These are phyloP conservation scores for Streptanthus diversifolius DNA, from an alignment of 345 rosid genomes.

Conservation along the genomic window DNA sequence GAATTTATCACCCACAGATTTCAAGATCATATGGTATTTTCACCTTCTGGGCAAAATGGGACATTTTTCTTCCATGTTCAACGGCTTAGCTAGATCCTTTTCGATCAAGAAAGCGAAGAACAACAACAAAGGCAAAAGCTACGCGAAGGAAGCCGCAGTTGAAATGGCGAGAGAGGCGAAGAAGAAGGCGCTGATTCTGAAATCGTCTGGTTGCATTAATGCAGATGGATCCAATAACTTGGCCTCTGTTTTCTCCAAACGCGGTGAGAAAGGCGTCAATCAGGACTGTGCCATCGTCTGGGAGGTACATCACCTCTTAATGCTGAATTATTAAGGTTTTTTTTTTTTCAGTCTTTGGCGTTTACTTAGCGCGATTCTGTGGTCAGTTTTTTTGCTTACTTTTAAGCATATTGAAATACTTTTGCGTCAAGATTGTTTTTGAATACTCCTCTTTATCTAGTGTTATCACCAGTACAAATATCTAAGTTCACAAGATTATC, in stretches of 20 bases:
- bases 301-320: conserved; percentile 55
- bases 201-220: conserved; percentile 66
- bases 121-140: conserved; percentile 39
- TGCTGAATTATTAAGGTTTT: background rate
- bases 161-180: conserved; percentile 77
- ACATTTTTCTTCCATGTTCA: conserved; percentile 78
- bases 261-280: conserved; percentile 83
- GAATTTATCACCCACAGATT: conserved; percentile 7
- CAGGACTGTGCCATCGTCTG: conserved; percentile 91
- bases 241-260: conserved; percentile 71
- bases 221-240: conserved; percentile 59
- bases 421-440: background rate
- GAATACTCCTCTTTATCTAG: background rate
- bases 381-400: background rate
- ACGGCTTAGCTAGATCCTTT: conserved; percentile 61
- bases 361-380: background rate
- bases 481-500: background rate
- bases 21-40: background rate
- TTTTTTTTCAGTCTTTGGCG: background rate
- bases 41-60: conserved; percentile 45
- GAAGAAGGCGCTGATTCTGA: conserved; percentile 65
- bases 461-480: background rate
- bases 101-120: conserved; percentile 47
- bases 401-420: background rate
- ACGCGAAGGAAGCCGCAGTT: conserved; percentile 56